phyloP scores from a whole-genome alignment of 768 basidiomycete species.

The Myochromella boudieri region DNA sequence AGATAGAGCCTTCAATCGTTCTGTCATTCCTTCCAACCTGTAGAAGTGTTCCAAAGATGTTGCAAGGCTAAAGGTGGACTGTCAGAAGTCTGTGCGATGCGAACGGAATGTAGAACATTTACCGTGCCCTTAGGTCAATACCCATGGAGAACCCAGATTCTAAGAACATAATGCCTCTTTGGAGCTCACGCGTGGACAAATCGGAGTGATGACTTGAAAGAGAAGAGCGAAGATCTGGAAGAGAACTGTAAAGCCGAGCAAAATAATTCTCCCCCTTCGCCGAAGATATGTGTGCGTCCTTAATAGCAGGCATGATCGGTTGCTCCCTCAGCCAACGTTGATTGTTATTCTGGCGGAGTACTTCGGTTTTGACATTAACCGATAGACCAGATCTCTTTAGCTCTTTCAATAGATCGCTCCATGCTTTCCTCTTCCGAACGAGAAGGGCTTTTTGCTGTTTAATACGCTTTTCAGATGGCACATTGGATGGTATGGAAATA shows the following conservation, averaged over 20 bases:
- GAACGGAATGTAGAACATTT: constrained; percentile 27
- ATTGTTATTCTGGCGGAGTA: constrained; percentile 55
- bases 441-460: constrained; percentile 74
- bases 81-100: too few species aligned
- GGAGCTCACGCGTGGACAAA: constrained; percentile 82
- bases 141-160: constrained; percentile 78
- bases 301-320: constrained; percentile 32
- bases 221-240: constrained; percentile 65
- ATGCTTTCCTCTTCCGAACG: constrained; percentile 84
- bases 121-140: constrained; percentile 64
- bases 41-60: constrained; percentile 19
- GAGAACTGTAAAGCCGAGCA: constrained; percentile 55
- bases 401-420: constrained; percentile 89
- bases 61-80: constrained; percentile 27
- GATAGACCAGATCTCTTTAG: constrained; percentile 79
- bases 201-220: constrained; percentile 77
- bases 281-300: constrained; percentile 21
- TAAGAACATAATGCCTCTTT: constrained; percentile 71
- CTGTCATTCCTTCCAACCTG: constrained; percentile 21
- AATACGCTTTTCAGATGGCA: constrained; percentile 48
- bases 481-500: constrained; percentile 38
- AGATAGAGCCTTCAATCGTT: constrained; percentile 25
- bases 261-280: constrained; percentile 65
- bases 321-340: constrained; percentile 69
- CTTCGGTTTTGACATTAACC: constrained; percentile 66